These are phyloP conservation scores for Pythium insidiosum DNA, from an alignment of 352 stramenopile species.

Conservation along the genomic window DNA sequence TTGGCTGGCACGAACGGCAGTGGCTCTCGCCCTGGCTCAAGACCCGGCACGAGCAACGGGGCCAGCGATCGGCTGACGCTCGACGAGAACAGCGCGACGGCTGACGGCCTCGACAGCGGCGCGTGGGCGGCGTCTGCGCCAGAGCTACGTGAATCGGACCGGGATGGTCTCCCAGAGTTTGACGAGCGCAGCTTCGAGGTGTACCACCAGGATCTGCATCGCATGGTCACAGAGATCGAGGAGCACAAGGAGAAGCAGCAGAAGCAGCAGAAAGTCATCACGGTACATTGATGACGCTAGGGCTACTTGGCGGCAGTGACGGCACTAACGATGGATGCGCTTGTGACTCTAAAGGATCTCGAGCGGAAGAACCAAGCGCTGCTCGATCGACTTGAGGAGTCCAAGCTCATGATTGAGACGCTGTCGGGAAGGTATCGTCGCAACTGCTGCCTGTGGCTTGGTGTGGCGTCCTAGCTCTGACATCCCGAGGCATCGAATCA, in stretches of 20 bases:
- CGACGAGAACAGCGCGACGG: background rate
- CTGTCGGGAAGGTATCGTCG: slow-evolving; percentile 44
- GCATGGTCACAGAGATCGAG: slow-evolving; percentile 57
- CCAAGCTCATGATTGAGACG: slow-evolving; percentile 56
- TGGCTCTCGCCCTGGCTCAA: no score
- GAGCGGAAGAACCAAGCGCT: slow-evolving; percentile 61
- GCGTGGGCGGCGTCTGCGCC: background rate
- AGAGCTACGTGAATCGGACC: slow-evolving; percentile 1
- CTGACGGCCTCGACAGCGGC: background rate
- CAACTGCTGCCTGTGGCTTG: background rate
- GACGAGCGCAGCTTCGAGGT: slow-evolving; percentile 61
- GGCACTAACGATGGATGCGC: no score
- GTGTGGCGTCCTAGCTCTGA: no score
- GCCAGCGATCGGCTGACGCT: background rate
- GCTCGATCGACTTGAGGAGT: slow-evolving; percentile 52
- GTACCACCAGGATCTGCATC: slow-evolving; percentile 61
- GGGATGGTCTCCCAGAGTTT: slow-evolving; percentile 19
- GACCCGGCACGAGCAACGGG: no score
- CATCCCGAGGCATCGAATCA: no score
- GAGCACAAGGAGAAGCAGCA: slow-evolving; percentile 38
- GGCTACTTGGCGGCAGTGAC: background rate
- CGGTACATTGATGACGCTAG: slow-evolving; percentile 18
- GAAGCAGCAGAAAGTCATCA: slow-evolving; percentile 67
- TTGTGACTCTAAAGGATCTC: slow-evolving; percentile 28
- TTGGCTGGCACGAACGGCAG: background rate